Evolutionary conservation across 139 green algal genomes (phyloP).

Genomic region (Bryopsis sp.): DNA sequence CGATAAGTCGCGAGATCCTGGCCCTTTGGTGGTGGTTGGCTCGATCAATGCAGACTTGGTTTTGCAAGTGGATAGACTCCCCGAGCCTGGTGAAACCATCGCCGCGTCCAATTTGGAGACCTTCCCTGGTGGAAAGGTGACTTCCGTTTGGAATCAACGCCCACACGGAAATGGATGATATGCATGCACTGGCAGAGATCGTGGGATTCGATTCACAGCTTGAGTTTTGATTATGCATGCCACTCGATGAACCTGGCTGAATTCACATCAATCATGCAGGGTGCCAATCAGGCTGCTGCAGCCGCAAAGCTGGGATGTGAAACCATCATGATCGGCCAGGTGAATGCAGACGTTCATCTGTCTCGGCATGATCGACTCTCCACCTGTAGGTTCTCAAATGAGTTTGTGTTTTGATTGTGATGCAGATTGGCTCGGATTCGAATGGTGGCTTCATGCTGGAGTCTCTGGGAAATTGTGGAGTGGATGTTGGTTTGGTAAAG

Average conservation of each 20-base stretch:
- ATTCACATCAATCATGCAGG: constrained; percentile 32
- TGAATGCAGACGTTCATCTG: neutral
- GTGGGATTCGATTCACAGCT: no score
- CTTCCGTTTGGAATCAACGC: no score
- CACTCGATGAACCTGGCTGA: no score
- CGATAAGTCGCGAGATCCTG: no score
- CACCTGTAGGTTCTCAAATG: neutral
- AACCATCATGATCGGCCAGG: constrained; percentile 68
- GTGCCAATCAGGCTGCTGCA: constrained; percentile 82
- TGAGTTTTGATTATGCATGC: no score
- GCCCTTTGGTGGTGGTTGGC: constrained; percentile 35
- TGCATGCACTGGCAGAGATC: no score
- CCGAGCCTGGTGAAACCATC: constrained; percentile 68
- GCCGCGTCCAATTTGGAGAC: constrained; percentile 41
- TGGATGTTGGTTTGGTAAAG: constrained; percentile 41
- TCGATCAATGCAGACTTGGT: constrained; percentile 68
- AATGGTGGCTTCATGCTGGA: constrained; percentile 49
- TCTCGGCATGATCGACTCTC: neutral
- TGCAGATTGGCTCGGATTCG: constrained; percentile 60
- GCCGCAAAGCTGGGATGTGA: constrained; percentile 59
- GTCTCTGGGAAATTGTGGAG: constrained; percentile 38
- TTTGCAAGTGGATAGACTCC: constrained; percentile 55
- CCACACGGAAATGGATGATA: no score
- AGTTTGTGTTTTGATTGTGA: neutral
- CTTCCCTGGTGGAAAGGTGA: constrained; percentile 68